A percentile compares a stretch with the other conserved stretches of the same genome.
phyloP scores from a whole-genome alignment of 169 alveolate species.

The Neospora caninum region DNA sequence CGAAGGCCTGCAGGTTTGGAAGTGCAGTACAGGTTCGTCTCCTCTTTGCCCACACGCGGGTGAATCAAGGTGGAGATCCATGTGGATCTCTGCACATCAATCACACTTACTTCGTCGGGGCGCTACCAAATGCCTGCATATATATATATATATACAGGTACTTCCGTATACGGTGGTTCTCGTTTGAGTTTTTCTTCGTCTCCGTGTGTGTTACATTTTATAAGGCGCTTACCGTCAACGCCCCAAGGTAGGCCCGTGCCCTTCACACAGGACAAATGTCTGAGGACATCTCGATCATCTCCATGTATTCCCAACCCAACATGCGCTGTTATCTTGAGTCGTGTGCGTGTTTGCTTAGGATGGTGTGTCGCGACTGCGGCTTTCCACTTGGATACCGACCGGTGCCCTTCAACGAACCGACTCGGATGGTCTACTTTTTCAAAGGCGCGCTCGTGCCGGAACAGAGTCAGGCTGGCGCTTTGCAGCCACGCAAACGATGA shows the following conservation, averaged over 20 bases:
- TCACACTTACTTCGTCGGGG: background rate
- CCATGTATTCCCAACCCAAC: no score
- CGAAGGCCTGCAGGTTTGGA: conserved; percentile 46
- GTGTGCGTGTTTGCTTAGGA: background rate
- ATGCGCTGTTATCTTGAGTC: no score
- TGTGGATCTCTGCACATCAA: background rate
- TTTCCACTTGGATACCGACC: conserved; percentile 48
- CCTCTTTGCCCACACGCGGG: background rate
- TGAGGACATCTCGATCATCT: no score
- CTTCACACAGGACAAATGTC: no score
- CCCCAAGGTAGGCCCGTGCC: no score
- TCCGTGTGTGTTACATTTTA: background rate
- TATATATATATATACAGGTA: background rate
- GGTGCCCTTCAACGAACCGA: conserved; percentile 33
- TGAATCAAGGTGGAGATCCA: background rate
- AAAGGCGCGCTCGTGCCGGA: conserved; percentile 30
- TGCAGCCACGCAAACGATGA: conserved; percentile 13
- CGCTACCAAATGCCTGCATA: background rate
- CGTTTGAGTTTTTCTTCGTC: background rate
- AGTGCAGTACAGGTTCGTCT: conserved; percentile 46
- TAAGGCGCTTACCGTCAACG: no score
- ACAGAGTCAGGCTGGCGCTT: conserved; percentile 52
- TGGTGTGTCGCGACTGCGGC: conserved; percentile 51
- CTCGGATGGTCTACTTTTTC: conserved; percentile 37
- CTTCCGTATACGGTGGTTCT: conserved; percentile 7